Percentiles rank a stretch among this genome's conserved stretches.
Evolutionary conservation across 2,329 filamentous ascomycete genomes (phyloP).

Genomic region (Ciborinia camelliae): DNA sequence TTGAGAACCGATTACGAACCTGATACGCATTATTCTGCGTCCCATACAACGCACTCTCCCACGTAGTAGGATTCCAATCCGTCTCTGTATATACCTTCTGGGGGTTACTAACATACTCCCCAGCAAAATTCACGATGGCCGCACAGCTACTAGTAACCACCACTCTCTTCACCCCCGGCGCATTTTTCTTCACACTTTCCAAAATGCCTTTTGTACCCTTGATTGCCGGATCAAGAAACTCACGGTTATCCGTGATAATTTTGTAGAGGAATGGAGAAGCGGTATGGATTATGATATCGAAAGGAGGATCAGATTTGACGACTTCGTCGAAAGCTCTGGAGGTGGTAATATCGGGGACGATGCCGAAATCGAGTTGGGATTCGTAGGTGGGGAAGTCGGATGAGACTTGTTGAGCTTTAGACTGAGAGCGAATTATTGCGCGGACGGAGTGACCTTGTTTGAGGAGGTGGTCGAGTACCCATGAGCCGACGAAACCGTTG

Average conservation of each 20-base stretch:
- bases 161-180: constrained; percentile 64
- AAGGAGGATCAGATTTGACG: constrained; percentile 55
- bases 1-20: too few species aligned
- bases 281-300: constrained; percentile 60
- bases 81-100: constrained; percentile 44
- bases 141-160: constrained; percentile 49
- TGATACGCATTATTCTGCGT: constrained; percentile 44
- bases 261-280: constrained; percentile 51
- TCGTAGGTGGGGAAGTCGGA: constrained; percentile 38
- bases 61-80: constrained; percentile 53
- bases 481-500: constrained; percentile 36
- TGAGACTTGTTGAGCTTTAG: constrained; percentile 44
- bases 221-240: constrained; percentile 52
- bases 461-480: constrained; percentile 33
- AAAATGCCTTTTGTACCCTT: constrained; percentile 66
- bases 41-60: constrained; percentile 40
- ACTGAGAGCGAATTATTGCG: constrained; percentile 43
- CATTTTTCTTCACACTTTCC: constrained; percentile 59
- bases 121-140: constrained; percentile 33
- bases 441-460: constrained; percentile 38
- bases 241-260: constrained; percentile 34
- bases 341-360: constrained; percentile 69
- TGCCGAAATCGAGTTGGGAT: constrained; percentile 41
- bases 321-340: constrained; percentile 64
- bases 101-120: constrained; percentile 1